Evolutionary conservation across 352 stramenopile species (phyloP), one percentile per base, ranked within the genome.

Genomic region (Pythium oligandrum): DNA sequence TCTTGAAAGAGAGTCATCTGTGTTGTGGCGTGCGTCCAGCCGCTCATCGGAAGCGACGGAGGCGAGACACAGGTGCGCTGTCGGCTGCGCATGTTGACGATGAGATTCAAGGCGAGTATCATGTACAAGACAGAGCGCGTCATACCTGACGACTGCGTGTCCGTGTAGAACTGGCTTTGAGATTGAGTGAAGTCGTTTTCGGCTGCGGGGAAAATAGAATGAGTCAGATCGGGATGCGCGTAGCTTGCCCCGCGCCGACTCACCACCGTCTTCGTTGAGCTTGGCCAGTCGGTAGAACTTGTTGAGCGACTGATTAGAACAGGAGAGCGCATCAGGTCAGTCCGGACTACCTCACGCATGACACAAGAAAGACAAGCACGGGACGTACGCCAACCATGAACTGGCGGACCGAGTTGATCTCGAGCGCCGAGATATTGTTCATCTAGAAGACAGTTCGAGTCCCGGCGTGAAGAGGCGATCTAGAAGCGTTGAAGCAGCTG

Each of bases 391-490:
- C 74, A 31, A 87, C 75, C 80, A 96, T 92, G 44, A 96, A 88
- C 59, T 91, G 73, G n/a, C 83, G 83, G 34, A 96, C 81, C 7
- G 82, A 90, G 55, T 84, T 93, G 68, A 96, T 88, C 59, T 96
- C 86, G 8, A 96, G 71, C 17, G 82, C 83, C 0, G 76, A 73
- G 32, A 93, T 83, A 52, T 93, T 93, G 75, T 93, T 96, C 82
- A 96, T 89, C 69, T 93, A 69, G 4, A 51, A 31, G 5, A 47
- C 4, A 4, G 30, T 32, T 46, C 17, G 17, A 26, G 17, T 26
- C 17, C 17, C 0, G 17, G 17, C 17, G 17, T 26, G 17, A 26
- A 26, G 17, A 26, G 17, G 17, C 17, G 17, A 26, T 26, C 17
- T 26, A 26, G 17, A 26, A 9, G 9, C 2, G 42, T 10, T 49